phyloP scores from a whole-genome alignment of 2,329 filamentous ascomycete species.

The Cladorrhinum sp. region DNA sequence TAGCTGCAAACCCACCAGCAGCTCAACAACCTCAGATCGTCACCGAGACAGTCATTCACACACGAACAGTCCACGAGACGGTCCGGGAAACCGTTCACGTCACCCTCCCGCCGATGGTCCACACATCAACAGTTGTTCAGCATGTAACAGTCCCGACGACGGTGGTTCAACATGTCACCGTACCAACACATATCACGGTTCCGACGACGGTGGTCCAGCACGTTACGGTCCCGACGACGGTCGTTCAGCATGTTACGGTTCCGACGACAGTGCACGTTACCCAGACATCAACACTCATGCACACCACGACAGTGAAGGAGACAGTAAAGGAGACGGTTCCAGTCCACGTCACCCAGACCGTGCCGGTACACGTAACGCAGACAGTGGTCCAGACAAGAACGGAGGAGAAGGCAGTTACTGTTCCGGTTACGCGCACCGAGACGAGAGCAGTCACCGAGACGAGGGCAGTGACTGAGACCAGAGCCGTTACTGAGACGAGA shows the following conservation, averaged over 20 bases:
- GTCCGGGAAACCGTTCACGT: slow-evolving; percentile 4
- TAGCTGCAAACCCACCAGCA: not conserved
- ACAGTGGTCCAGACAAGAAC: not conserved
- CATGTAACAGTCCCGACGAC: slow-evolving; percentile 8
- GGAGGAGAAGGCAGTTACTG: slow-evolving; percentile 1
- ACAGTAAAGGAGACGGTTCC: not conserved
- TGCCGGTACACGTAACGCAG: not conserved
- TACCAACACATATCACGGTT: slow-evolving; percentile 2
- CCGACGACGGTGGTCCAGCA: not conserved
- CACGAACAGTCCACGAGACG: not conserved
- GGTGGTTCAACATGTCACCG: not conserved
- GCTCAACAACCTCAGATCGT: not conserved
- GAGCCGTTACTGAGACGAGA: not conserved
- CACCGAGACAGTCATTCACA: slow-evolving; percentile 1
- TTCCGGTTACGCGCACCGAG: slow-evolving; percentile 2
- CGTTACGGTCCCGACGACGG: slow-evolving; percentile 6
- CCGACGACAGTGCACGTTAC: slow-evolving; percentile 5
- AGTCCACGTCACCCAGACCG: not conserved
- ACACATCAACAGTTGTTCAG: slow-evolving; percentile 3
- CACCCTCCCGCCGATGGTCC: not conserved
- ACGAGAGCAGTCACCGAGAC: not conserved
- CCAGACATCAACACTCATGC: not conserved
- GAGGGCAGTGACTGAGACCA: not conserved
- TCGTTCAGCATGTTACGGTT: slow-evolving; percentile 1
- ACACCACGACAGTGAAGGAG: not conserved